A percentile compares a stretch with the other conserved stretches of the same genome.
These are phyloP conservation scores for Alopecurus myosuroides DNA, from an alignment of 176 grass and related monocot species.

Conservation along the genomic window DNA sequence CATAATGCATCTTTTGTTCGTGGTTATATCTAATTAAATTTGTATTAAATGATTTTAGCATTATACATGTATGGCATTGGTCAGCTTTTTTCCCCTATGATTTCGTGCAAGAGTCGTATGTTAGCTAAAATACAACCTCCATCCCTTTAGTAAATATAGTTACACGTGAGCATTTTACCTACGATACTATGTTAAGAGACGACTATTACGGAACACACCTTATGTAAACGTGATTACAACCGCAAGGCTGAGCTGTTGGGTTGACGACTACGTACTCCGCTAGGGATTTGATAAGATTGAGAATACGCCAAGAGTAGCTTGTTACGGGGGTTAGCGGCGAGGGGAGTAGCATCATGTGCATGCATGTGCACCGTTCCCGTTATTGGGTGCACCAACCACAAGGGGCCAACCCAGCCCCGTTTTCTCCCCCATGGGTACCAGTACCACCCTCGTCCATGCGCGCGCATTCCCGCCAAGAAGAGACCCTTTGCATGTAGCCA, in stretches of 20 bases:
- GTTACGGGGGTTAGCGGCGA: not conserved
- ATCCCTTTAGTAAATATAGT: too few species aligned
- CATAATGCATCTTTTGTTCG: too few species aligned
- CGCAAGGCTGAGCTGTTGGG: not conserved
- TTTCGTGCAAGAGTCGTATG: too few species aligned
- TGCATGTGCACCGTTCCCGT: conserved; percentile 39
- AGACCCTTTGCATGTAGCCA: conserved; percentile 9
- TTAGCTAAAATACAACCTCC: too few species aligned
- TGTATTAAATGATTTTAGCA: too few species aligned
- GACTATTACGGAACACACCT: too few species aligned
- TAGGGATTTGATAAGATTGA: not conserved
- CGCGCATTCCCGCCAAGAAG: not conserved
- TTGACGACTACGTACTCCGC: not conserved
- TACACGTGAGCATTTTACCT: too few species aligned
- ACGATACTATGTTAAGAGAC: too few species aligned
- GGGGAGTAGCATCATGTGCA: conserved; percentile 21
- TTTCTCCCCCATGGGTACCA: not conserved
- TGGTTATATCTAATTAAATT: too few species aligned
- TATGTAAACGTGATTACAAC: not conserved
- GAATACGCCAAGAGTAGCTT: not conserved
- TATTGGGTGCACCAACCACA: conserved; percentile 15
- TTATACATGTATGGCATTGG: too few species aligned
- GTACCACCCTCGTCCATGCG: not conserved
- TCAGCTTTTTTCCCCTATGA: too few species aligned
- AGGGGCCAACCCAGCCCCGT: conserved; percentile 23